Conservation (phyloP, 306 rosid species). For the Gastrolobium villosum region DNA sequence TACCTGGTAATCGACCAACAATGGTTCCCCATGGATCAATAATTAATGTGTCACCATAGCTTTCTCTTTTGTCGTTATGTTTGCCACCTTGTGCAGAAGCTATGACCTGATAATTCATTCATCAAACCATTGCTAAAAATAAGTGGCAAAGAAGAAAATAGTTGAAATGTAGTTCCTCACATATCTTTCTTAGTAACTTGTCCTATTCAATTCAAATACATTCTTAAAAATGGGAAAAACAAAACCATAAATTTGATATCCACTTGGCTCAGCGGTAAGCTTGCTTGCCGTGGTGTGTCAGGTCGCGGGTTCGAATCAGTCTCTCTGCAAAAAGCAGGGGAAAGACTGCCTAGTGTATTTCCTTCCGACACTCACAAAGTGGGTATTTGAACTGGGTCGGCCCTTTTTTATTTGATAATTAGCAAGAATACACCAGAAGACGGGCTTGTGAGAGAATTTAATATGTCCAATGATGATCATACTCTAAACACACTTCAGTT, state of each 20-base stretch:
- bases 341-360: no score
- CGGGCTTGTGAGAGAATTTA: neutral
- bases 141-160: constrained; percentile 29
- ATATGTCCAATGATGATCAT: neutral
- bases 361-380: no score
- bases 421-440: neutral
- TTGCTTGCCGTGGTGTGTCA: no score
- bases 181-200: constrained; percentile 21
- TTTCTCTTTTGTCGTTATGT: constrained; percentile 83
- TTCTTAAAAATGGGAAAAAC: neutral
- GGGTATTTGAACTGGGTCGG: no score
- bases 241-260: neutral
- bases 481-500: constrained; percentile 8
- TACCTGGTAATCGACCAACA: constrained; percentile 84
- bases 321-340: no score
- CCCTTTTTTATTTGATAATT: constrained; percentile 30
- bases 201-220: constrained; percentile 19
- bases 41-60: constrained; percentile 88
- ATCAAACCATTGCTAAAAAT: constrained; percentile 43
- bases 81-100: constrained; percentile 97
- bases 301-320: no score
- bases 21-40: constrained; percentile 96
- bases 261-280: no score
- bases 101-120: constrained; percentile 73
- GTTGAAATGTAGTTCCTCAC: constrained; percentile 17